Base-by-base conservation (phyloP, 805 yeast species). In the Candida nemodendra region DNA sequence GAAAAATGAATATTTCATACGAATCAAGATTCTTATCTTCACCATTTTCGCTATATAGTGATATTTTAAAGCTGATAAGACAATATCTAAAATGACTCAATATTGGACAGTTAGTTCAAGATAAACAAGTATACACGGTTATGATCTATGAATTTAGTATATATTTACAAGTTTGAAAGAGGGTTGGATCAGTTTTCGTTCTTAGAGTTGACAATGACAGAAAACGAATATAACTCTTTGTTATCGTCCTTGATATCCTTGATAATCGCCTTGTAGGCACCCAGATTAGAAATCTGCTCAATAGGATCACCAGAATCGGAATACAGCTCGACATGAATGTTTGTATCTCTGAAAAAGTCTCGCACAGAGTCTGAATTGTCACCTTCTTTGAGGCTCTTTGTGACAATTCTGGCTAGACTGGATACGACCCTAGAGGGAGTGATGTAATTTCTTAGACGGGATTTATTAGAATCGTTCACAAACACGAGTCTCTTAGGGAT, bases 401-500 rank as follows among this genome's bases (percentile, higher is more conserved):
- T 18, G 4, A 39, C 42, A 12, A 48, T 34, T 18, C 40, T 42
- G 16, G 13, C 38, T 17, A 53, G 24, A n/a, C 41, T 37, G 9
- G 39, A 15, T n/a, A 25, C 22, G 9, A 53, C 43, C 19, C 41
- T 42, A 12, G 38, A 11, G 4, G 26, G 12, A 1, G 42, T 30
- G 27, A 53, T 43, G 4, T 54, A 43, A 7, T 53, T 48, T 11
- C 38, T 37, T 14, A 56, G 37, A 2, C 30, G 19, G 6, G 44
- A 44, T 15, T 46, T 47, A 4, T 37, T 38, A 4, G 61, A 21
- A 17, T 53, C 59, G 30, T 51, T 51, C 13, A 50, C 42, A 30
- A 59, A 45, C n/a, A 56, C 38, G 17, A 61, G 38, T 34, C 44
- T 54, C 44, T 48, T 51, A 33, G 65, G 64, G 16, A 59, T 45